Conservation (phyloP, 2,329 filamentous ascomycete genomes). For the Dothiorella sarmentorum region DNA sequence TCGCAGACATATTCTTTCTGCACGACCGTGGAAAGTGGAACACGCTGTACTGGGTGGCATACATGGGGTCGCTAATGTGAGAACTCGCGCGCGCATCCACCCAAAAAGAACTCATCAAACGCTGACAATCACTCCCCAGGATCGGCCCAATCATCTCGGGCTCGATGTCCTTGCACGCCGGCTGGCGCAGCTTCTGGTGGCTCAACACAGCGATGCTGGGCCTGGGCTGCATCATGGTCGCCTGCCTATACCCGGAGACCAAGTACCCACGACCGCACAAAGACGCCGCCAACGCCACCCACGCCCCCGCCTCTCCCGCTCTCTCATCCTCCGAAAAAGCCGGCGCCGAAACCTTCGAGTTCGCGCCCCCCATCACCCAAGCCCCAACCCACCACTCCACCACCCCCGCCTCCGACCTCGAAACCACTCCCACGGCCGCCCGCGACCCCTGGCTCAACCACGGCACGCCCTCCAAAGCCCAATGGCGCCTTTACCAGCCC, state of each 20-base stretch:
- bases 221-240: constrained; percentile 48
- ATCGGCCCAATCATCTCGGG: constrained; percentile 58
- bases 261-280: constrained; percentile 52
- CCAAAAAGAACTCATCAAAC: neutral
- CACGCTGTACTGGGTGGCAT: constrained; percentile 59
- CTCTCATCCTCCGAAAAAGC: constrained; percentile 26
- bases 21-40: constrained; percentile 63
- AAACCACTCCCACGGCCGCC: constrained; percentile 36
- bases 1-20: constrained; percentile 63
- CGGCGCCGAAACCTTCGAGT: constrained; percentile 20
- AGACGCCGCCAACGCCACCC: constrained; percentile 22
- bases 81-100: neutral
- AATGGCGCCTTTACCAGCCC: constrained; percentile 54
- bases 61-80: constrained; percentile 61
- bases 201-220: constrained; percentile 57
- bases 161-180: constrained; percentile 56
- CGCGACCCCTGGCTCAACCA: constrained; percentile 55
- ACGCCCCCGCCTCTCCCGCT: constrained; percentile 3
- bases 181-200: constrained; percentile 65
- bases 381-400: constrained; percentile 24
- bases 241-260: constrained; percentile 63
- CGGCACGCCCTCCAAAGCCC: constrained; percentile 52
- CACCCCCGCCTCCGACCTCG: constrained; percentile 23
- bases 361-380: constrained; percentile 21
- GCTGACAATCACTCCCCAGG: constrained; percentile 18